Evolutionary conservation across 371 early-diverging fungal species (phyloP), one percentile per base, ranked within the genome.

Genomic region (Syncephalastrum contaminatum): DNA sequence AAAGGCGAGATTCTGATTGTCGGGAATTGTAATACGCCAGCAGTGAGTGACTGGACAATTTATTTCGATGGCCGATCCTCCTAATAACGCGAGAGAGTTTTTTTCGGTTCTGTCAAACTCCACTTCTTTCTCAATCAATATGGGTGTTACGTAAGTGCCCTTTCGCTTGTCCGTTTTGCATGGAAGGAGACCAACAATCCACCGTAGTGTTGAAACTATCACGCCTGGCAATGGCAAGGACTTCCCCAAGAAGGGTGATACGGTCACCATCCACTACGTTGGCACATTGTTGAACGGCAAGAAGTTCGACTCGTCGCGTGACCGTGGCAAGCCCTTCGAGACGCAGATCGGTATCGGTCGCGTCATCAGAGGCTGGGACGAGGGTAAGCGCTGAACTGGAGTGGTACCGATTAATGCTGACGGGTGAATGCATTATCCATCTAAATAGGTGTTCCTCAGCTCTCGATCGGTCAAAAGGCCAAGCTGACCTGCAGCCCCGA

Each of bases 311-410:
- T 90, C 91, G 58, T 90, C 92, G 53, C 74, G 80, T 61, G 87
- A 92, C 66, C 94, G 96, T 66, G 75, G 78, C 40, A 36, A 77
- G 48, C 90, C 94, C 48, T 96, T 97, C 67, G 66, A 62, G 18
- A 85, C 85, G 79, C 64, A 60, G 30, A 95, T 98, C 60, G 98
- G 98, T 65, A 88, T 92, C 43, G 95, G 95, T n/a, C 86, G 81
- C 62, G 94, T 98, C 68, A 98, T 98, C 78, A 72, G 77, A 60
- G 96, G 95, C 63, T 83, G 83, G 83, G 83, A 83, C 63, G 82
- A 83, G 68, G 89, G 75, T 70, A 69, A 48, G n/a, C 14, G 24
- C 58, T n/a, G 52, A 7, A 47, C 30, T 21, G 14, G 18, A 51
- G 27, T 18, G 36, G 42, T 6, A 20, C 25, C 3, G 15, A 21